A percentile compares a stretch with the other conserved stretches of the same genome.
Evolutionary conservation across 805 yeast genomes (phyloP).

Genomic region (Zygosaccharomyces lentus): DNA sequence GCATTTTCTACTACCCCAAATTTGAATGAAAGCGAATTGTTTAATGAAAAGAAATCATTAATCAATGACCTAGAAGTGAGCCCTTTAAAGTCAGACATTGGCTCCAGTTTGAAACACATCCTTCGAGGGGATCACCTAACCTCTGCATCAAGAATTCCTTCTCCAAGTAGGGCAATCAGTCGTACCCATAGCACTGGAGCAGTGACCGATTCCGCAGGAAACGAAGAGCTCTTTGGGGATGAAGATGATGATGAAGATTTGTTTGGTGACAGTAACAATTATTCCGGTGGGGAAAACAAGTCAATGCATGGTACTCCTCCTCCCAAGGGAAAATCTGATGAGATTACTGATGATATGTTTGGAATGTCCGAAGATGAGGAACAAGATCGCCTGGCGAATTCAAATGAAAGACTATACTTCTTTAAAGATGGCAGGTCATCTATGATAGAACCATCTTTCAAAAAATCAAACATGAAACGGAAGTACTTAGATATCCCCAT

Average conservation of each 20-base stretch:
- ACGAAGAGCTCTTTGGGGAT: constrained; percentile 34
- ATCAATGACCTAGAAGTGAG: constrained; percentile 14
- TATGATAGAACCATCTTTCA: constrained; percentile 4
- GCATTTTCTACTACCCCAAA: constrained; percentile 21
- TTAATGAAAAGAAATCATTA: constrained; percentile 13
- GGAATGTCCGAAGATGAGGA: constrained; percentile 33
- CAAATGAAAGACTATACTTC: constrained; percentile 5
- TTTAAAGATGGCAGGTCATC: constrained; percentile 9
- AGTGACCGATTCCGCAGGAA: constrained; percentile 19
- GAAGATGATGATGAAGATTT: constrained; percentile 37
- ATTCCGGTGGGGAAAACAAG: constrained; percentile 19
- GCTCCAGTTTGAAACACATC: constrained; percentile 6
- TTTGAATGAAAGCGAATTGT: constrained; percentile 18
- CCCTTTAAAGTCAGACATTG: constrained; percentile 16
- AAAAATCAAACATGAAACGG: constrained; percentile 19
- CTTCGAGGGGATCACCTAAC: constrained; percentile 4
- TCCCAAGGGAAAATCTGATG: constrained; percentile 20
- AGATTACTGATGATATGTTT: constrained; percentile 32
- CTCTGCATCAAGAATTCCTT: not conserved
- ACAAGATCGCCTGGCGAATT: constrained; percentile 8
- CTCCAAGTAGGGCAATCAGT: not conserved
- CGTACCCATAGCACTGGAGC: constrained; percentile 1
- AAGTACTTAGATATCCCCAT: constrained; percentile 49
- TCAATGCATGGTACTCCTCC: constrained; percentile 4
- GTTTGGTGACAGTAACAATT: constrained; percentile 37